phyloP scores from a whole-genome alignment of 192 early-diverging fungal species.

The Mortierella antarctica region DNA sequence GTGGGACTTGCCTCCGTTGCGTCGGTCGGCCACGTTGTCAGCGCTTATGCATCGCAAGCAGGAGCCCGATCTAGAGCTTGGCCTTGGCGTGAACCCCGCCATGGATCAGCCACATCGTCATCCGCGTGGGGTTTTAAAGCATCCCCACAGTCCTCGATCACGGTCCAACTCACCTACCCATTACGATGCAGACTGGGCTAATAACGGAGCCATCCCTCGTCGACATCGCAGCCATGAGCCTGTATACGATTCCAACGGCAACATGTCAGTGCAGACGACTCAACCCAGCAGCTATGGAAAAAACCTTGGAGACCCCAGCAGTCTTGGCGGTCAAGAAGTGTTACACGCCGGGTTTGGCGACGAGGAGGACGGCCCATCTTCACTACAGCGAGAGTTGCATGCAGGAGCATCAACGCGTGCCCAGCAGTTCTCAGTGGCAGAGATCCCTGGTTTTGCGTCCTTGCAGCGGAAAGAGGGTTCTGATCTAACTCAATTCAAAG shows the following conservation, averaged over 20 bases:
- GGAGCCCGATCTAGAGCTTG: conserved; percentile 24
- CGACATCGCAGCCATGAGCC: conserved; percentile 14
- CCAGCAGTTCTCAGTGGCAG: conserved; percentile 22
- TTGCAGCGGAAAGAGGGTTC: conserved; percentile 12
- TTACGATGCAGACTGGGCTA: background rate
- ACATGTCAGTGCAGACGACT: background rate
- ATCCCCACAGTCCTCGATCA: conserved; percentile 2
- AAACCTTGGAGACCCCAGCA: conserved; percentile 11
- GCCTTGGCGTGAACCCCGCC: background rate
- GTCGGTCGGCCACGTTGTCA: conserved; percentile 18
- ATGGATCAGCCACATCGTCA: background rate
- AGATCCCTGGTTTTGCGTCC: conserved; percentile 26
- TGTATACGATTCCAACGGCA: background rate
- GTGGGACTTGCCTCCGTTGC: conserved; percentile 23
- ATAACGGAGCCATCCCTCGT: background rate
- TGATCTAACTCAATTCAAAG: conserved; percentile 10
- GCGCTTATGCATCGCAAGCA: conserved; percentile 7
- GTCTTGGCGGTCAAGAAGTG: conserved; percentile 13
- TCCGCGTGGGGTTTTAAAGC: background rate
- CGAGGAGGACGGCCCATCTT: background rate
- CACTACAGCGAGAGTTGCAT: background rate
- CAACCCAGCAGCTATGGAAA: background rate
- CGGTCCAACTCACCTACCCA: conserved; percentile 19
- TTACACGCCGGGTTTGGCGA: conserved; percentile 1
- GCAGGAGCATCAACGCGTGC: background rate